These are phyloP conservation scores for Rhinocladiella similis DNA, from an alignment of 2,329 filamentous ascomycete species.

Conservation along the genomic window DNA sequence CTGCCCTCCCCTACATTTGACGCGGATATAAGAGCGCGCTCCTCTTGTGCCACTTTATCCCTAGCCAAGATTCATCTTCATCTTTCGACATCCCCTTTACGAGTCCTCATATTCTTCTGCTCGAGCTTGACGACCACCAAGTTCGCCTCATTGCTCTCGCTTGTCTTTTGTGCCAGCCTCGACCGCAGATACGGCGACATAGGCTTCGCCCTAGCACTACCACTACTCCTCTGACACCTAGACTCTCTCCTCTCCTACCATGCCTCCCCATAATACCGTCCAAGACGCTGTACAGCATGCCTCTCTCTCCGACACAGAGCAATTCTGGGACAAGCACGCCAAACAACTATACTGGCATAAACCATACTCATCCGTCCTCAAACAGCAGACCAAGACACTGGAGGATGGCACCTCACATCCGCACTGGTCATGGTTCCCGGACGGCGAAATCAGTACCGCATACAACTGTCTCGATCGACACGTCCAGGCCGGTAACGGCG, in stretches of 20 bases:
- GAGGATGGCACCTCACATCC: conserved; percentile 63
- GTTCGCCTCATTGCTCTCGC: neutral
- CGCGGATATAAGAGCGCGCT: no score
- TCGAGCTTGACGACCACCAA: no score
- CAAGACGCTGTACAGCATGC: conserved; percentile 53
- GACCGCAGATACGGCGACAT: neutral
- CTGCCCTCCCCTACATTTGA: no score
- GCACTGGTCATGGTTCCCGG: conserved; percentile 88
- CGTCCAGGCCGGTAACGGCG: conserved; percentile 75
- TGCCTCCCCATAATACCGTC: conserved; percentile 30
- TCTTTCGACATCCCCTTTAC: no score
- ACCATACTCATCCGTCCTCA: conserved; percentile 64
- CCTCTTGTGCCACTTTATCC: no score
- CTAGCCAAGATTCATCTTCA: no score
- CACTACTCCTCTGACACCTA: neutral
- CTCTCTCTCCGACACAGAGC: conserved; percentile 68
- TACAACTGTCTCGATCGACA: conserved; percentile 92
- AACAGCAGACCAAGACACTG: conserved; percentile 63
- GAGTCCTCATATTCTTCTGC: no score
- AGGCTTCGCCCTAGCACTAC: neutral
- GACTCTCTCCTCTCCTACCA: neutral
- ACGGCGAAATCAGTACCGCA: conserved; percentile 83
- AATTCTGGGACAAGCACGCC: conserved; percentile 76
- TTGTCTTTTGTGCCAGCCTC: neutral
- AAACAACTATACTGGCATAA: conserved; percentile 78